These are phyloP conservation scores for Aspergillus sp. DNA, from an alignment of 2,329 filamentous ascomycete species.

Conservation along the genomic window DNA sequence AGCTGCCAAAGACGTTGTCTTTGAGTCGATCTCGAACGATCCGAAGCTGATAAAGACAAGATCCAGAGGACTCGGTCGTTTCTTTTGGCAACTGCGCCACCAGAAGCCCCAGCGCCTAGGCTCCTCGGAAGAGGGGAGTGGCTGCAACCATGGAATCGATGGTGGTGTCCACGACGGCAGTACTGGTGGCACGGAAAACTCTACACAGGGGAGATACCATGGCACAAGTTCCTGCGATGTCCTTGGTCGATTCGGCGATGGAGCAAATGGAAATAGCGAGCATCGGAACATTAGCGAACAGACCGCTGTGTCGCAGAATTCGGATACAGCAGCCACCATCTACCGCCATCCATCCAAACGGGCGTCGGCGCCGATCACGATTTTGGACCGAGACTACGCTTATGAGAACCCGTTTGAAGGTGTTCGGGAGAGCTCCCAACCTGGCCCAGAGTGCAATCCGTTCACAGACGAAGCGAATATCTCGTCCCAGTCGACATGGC, in stretches of 20 bases:
- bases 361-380: constrained; percentile 12
- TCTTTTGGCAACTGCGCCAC: constrained; percentile 11
- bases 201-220: background rate
- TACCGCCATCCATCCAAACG: constrained; percentile 23
- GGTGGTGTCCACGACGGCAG: background rate
- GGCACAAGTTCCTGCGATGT: no score
- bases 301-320: constrained; percentile 21
- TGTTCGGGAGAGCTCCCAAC: constrained; percentile 5
- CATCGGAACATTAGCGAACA: constrained; percentile 24
- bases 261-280: constrained; percentile 5
- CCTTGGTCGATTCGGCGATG: background rate
- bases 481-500: constrained; percentile 4
- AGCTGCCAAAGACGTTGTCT: background rate
- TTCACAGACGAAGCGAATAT: constrained; percentile 5
- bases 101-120: constrained; percentile 7
- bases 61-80: constrained; percentile 8
- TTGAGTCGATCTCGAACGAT: background rate
- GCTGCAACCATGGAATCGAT: background rate
- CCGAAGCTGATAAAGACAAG: constrained; percentile 5
- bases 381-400: constrained; percentile 7
- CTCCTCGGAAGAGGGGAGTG: no score
- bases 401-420: constrained; percentile 12
- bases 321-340: constrained; percentile 26
- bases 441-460: constrained; percentile 6
- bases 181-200: background rate